Percentiles rank a stretch among this genome's conserved stretches.
Conservation (phyloP, 106 monocot species). For the Xerophyta viscosa region DNA sequence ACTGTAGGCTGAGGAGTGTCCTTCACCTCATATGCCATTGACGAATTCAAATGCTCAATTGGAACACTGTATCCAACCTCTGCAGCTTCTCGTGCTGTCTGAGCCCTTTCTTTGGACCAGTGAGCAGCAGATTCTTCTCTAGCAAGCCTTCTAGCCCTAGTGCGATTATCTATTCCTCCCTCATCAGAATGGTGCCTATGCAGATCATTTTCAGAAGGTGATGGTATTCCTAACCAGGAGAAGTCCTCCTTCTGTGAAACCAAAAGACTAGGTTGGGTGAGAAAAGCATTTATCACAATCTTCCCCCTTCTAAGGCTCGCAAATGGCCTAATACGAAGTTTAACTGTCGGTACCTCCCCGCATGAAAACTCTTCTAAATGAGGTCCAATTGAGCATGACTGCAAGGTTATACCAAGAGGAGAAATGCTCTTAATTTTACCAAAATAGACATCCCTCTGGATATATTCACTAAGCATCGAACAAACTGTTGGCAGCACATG, state of each 20-base stretch:
- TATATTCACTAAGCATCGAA: conserved; percentile 63
- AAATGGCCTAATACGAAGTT: conserved; percentile 74
- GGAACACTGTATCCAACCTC: conserved; percentile 72
- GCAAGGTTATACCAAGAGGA: conserved; percentile 77
- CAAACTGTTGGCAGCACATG: conserved; percentile 74
- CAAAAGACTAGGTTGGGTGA: conserved; percentile 60
- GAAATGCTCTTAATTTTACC: conserved; percentile 76
- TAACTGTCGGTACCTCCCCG: conserved; percentile 65
- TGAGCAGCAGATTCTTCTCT: conserved; percentile 47
- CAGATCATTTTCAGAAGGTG: conserved; percentile 39
- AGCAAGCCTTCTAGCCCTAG: conserved; percentile 67
- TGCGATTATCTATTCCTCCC: conserved; percentile 92
- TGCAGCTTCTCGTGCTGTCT: conserved; percentile 62
- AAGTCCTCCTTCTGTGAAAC: conserved; percentile 89
- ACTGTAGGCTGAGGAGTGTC: conserved; percentile 18
- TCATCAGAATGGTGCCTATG: conserved; percentile 47
- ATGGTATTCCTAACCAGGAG: conserved; percentile 91
- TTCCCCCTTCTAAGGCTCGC: conserved; percentile 86
- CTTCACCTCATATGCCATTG: conserved; percentile 13
- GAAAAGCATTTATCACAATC: conserved; percentile 84
- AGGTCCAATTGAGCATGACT: conserved; percentile 85
- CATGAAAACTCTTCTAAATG: conserved; percentile 87
- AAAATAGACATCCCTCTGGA: conserved; percentile 77
- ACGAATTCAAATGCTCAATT: conserved; percentile 13
- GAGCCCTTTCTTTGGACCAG: conserved; percentile 47